Base-by-base conservation (phyloP, 495 filamentous ascomycete genomes). In the Daldinia childiae region DNA sequence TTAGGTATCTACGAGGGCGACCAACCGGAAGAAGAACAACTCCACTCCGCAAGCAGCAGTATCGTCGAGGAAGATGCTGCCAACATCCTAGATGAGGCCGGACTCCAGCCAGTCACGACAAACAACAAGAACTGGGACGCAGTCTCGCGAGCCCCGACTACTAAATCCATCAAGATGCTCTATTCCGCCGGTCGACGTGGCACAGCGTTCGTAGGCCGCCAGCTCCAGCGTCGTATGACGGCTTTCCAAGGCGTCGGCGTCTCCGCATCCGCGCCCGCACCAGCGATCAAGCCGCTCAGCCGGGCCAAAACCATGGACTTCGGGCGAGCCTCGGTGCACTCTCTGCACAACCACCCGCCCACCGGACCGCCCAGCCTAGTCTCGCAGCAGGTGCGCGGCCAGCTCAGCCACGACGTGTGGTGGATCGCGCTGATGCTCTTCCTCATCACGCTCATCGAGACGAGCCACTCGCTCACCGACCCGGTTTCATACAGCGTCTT, bases 331-430 rank as follows among this genome's bases (percentile, higher is more conserved):
- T 76, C 74, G 27, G 56, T 74, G 26, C 71, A 76, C 59, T 76
- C 74, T 14, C 73, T 75, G n/a, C 52, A 58, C 17, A 30, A 65
- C 55, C 69, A 74, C 43, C 63, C 55, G 36, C 63, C 55, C 1
- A 36, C 55, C 17, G 66, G 26, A 6, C 64, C 73, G 0, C 73
- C 65, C 27, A 76, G 75, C 68, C 87, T 87, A 60, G 77, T 88
- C 50, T 80, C 80, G 24, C 87, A 88, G 64, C 89, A 97, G 69
- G 82, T 97, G 17, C 89, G 90, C 41, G 89, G 90, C 51, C 92
- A 96, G 76, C 87, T 96, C 5, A 90, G 91, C 57, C 92, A 95
- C 80, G 93, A 97, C 74, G 79, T 94, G 4, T 95, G 92, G 92
- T 94, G 89, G 88, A 86, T 97, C 27, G 89, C 89, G 0, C 79